Evolutionary conservation across 108 stramenopile species (phyloP), one percentile per base, ranked within the genome.

Genomic region (Epipyxis sp.): DNA sequence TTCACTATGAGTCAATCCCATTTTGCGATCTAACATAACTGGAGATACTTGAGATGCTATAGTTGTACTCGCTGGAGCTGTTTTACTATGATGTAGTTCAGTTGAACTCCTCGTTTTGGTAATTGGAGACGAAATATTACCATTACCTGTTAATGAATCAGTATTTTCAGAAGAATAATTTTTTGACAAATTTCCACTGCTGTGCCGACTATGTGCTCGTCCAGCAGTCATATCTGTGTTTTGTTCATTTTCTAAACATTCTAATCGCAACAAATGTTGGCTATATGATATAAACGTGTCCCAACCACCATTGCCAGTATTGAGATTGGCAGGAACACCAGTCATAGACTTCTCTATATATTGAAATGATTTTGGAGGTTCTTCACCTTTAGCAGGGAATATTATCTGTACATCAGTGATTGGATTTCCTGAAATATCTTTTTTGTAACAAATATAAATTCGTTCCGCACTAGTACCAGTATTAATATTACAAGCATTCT

Each of bases 381-480:
- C 41, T 27, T 84, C 84, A 32, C 76, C 58, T 37, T 83, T 84
- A 1, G 41, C 34, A 10, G 78, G 78, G 10, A 74, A 76, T 59
- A 59, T 16, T 37, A 81, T 71, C 79, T 84, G 83, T 10, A 84
- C 54, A 42, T 84, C 83, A 0, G 57, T 59, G 44, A 85, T 83
- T 16, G 84, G 81, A 59, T 85, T 83, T n/a, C 82, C 79, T 6
- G 59, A 79, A 32, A 57, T n/a, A 69, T 82, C 82, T 1, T 61
- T 76, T 72, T 83, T 83, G 29, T 39, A 78, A 76, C 81, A 82
- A 44, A 85, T 43, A 46, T 65, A 85, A 0, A 80, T 77, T 1
- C 81, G 78, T 40, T 85, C 84, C 10, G 81, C 84, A 42, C 42
- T 76, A 1, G 84, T 85, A n/a, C 82, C 82, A 25, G 42, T 41